Percentiles rank a stretch among this genome's conserved stretches.
Conservation (phyloP, 805 yeast genomes). For the Candida palmyrensis region DNA sequence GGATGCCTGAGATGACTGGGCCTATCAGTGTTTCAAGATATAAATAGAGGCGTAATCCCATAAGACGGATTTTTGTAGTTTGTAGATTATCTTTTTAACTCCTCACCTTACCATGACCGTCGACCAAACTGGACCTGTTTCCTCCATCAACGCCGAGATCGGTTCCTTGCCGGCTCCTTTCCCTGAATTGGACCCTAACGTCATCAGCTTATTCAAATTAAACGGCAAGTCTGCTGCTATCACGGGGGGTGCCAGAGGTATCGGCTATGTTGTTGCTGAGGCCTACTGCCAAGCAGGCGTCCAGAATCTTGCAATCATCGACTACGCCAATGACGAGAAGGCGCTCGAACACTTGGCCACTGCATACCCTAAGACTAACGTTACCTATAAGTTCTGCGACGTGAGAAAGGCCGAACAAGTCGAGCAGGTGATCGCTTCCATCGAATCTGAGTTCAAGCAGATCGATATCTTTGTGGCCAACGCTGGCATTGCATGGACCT, state of each 20-base stretch:
- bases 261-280: conserved; percentile 31
- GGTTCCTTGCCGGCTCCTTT: conserved; percentile 35
- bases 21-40: no score
- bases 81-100: background rate
- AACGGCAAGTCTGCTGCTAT: conserved; percentile 28
- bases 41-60: no score
- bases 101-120: conserved; percentile 1
- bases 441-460: conserved; percentile 27
- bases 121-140: conserved; percentile 1
- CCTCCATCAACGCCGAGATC: conserved; percentile 23
- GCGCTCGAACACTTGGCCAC: conserved; percentile 20
- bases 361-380: conserved; percentile 27
- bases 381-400: conserved; percentile 31
- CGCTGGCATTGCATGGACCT: conserved; percentile 46
- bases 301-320: conserved; percentile 34
- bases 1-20: no score
- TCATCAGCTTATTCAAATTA: conserved; percentile 26
- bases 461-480: conserved; percentile 43
- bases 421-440: conserved; percentile 23
- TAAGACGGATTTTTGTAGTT: no score
- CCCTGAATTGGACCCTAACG: conserved; percentile 22
- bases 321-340: conserved; percentile 27
- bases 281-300: conserved; percentile 35
- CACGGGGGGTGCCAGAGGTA: conserved; percentile 37
- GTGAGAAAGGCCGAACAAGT: conserved; percentile 37